A percentile compares a stretch with the other conserved stretches of the same genome.
Evolutionary conservation across 495 filamentous ascomycete genomes (phyloP).

Genomic region (Talaromyces thailandensis): DNA sequence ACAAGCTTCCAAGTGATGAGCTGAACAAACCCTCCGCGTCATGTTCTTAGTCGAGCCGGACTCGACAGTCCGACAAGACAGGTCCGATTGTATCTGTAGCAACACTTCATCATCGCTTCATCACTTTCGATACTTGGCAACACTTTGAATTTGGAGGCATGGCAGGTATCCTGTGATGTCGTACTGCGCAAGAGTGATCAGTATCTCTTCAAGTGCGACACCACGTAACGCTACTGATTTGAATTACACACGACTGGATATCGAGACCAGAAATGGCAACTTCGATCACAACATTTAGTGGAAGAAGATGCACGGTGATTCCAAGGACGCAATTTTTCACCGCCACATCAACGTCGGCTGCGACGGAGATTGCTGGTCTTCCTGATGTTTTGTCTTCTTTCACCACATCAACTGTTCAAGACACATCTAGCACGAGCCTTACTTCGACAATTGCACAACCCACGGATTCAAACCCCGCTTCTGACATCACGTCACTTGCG

Average conservation of each 20-base stretch:
- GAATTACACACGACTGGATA: neutral
- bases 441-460: neutral
- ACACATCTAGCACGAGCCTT: neutral
- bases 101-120: neutral
- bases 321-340: neutral
- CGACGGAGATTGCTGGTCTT: neutral
- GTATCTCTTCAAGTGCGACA: neutral
- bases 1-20: neutral
- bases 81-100: neutral
- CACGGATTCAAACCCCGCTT: neutral
- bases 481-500: neutral
- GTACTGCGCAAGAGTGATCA: neutral
- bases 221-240: neutral
- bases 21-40: neutral
- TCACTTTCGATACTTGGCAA: neutral
- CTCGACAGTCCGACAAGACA: neutral
- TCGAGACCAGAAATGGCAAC: neutral
- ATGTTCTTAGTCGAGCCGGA: neutral
- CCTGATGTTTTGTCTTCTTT: neutral
- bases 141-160: neutral
- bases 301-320: constrained; percentile 1
- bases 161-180: neutral
- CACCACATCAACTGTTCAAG: neutral
- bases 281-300: constrained; percentile 2
- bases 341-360: neutral